Base-by-base conservation (phyloP, 352 stramenopile species). In the Saprolegnia parasitica region DNA sequence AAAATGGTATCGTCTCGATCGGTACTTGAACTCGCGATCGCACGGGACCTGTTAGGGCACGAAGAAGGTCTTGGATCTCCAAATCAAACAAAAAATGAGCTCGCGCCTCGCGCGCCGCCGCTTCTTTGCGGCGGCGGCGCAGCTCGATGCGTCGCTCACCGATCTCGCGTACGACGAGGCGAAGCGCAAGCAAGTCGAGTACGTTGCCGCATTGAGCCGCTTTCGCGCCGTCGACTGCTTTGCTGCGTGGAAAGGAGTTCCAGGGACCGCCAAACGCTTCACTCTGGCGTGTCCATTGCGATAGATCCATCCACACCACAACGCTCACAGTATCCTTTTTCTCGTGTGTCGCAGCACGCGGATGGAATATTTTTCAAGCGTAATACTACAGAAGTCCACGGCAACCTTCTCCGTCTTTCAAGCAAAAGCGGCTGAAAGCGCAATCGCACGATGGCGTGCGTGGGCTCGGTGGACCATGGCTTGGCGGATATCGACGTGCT, bases 61-160 rank as follows among this genome's bases (percentile, higher is more conserved):
- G 37, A 66, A 66, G 58, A 66, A 66, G 49, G 26, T 29, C 1
- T 21, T 66, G 18, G 40, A 66, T 29, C 32, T 29, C 40, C 13
- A 18, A 18, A n/a, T 39, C 13, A 66, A 66, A 21, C 39, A 40
- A 55, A 66, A 66, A 54, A 66, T 66, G 58, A 21, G 58, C 35
- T 66, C 58, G 9, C 58, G 58, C 5, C 40, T 66, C 2, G 21
- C 18, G 10, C 58, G 58, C 6, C 58, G 58, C 16, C 21, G 16
- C n/a, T 40, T 49, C 16, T 21, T 40, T 20, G 39, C 29, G 6
- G 1, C 45, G 40, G 32, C 58, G 20, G 24, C 37, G 18, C 40
- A 64, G 32, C 52, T 37, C 15, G 24, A 29, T 15, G 4, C 52
- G 8, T 32, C 52, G 21, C 21, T 9, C 4, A 8, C 24, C 8